Evolutionary conservation across 192 early-diverging fungal genomes (phyloP), one percentile per base, ranked within the genome.

Genomic region (Pilaira anomala): DNA sequence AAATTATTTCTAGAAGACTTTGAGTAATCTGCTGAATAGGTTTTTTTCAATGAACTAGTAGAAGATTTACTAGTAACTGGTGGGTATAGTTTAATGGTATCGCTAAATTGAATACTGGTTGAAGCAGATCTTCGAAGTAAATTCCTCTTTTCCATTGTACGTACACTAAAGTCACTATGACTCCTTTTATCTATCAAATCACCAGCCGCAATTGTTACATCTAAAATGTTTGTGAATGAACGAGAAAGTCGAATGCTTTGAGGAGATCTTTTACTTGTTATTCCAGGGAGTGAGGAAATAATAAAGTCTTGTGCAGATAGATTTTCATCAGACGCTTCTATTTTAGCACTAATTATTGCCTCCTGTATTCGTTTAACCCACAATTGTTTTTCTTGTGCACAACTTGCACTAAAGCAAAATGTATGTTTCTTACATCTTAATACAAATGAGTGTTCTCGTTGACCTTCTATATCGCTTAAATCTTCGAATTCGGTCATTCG

Each of bases 401-500:
- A 80, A 14, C 63, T 75, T 11, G 87, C 87, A 25, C 75, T 72
- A 54, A 88, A 82, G 36, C 77, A 76, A 68, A 88, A 83, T 29
- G 71, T 44, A 78, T 67, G 40, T 56, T 72, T 40, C 39, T 69
- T 75, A 63, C 29, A 69, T 9, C 50, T 19, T 29, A 69, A 21
- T 24, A 59, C 24, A 48, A 53, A 61, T 16, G 50, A 30, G 62
- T 67, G 33, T 44, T 56, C 26, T 2, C 42, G 49, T 61, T 63
- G 53, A 44, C 39, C 67, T 49, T 74, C 52, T 44, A 49, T 57
- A 40, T 68, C 73, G 22, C 18, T 62, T 9, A 77, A 68, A 59
- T 89, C 86, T 16, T 81, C 77, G 6, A 86, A 62, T 16, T 76
- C 78, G 69, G 83, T 82, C 3, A 79, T 76, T 16, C 85, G 76